A percentile compares a stretch with the other conserved stretches of the same genome.
These are phyloP conservation scores for Aureobasidium melanogenum DNA, from an alignment of 2,329 filamentous ascomycete species.

Conservation along the genomic window DNA sequence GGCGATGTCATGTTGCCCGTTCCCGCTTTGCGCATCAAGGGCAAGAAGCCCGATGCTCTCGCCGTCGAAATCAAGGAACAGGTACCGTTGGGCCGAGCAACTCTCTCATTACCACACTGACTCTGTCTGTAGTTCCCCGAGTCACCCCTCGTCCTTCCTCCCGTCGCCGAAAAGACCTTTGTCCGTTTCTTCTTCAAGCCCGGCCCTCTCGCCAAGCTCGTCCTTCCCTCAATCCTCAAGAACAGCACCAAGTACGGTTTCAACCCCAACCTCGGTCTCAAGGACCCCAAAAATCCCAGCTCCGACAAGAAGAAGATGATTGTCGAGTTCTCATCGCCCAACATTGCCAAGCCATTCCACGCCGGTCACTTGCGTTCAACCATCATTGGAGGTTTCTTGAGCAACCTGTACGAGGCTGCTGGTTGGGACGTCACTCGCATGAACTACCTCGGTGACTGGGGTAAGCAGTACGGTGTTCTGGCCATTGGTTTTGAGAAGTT, in stretches of 20 bases:
- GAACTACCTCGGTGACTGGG: slow-evolving; percentile 76
- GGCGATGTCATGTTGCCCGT: slow-evolving; percentile 73
- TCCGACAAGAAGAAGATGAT: slow-evolving; percentile 59
- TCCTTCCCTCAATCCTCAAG: slow-evolving; percentile 61
- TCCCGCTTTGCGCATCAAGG: slow-evolving; percentile 68
- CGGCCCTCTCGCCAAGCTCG: slow-evolving; percentile 53
- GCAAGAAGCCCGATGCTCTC: slow-evolving; percentile 50
- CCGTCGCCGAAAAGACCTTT: slow-evolving; percentile 57
- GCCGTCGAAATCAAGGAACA: slow-evolving; percentile 46
- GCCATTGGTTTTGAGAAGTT: slow-evolving; percentile 68
- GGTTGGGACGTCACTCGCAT: slow-evolving; percentile 64
- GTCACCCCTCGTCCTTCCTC: slow-evolving; percentile 64
- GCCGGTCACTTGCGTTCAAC: slow-evolving; percentile 67
- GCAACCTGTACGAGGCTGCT: slow-evolving; percentile 58
- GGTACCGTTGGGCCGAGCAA: slow-evolving; percentile 18
- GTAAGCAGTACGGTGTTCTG: slow-evolving; percentile 62
- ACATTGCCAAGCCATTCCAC: slow-evolving; percentile 78
- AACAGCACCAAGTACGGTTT: slow-evolving; percentile 55
- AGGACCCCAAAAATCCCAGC: slow-evolving; percentile 52
- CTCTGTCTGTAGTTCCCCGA: slow-evolving; percentile 56
- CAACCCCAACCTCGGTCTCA: slow-evolving; percentile 50
- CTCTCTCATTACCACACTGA: not conserved
- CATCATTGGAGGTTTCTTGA: slow-evolving; percentile 65
- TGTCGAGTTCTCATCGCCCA: slow-evolving; percentile 77
- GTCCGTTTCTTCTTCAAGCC: slow-evolving; percentile 74